A percentile compares a stretch with the other conserved stretches of the same genome.
Evolutionary conservation across 805 yeast genomes (phyloP).

Genomic region (Candida corydali): DNA sequence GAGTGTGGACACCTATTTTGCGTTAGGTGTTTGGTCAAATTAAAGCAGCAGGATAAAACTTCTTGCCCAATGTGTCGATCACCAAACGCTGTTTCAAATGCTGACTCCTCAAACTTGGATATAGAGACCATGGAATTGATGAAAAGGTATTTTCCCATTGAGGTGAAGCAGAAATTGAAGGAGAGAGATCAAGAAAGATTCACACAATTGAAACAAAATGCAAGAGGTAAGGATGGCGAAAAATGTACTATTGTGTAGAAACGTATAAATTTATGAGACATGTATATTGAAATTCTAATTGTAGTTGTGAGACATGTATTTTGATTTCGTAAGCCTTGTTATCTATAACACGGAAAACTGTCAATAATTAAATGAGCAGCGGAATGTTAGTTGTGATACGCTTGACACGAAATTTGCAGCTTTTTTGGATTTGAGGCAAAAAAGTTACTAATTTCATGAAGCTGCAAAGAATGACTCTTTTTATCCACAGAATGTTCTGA

Average conservation of each 20-base stretch:
- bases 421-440: no score
- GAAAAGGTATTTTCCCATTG: slow-evolving; percentile 61
- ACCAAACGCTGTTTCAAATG: slow-evolving; percentile 48
- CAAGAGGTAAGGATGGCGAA: slow-evolving; percentile 2
- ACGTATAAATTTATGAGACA: no score
- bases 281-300: no score
- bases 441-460: no score
- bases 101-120: slow-evolving; percentile 62
- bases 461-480: no score
- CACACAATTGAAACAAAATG: slow-evolving; percentile 15
- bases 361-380: no score
- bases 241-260: slow-evolving; percentile 13
- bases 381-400: no score
- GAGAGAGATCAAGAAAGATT: slow-evolving; percentile 45
- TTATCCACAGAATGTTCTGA: no score
- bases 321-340: no score
- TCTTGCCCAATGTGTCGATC: slow-evolving; percentile 68
- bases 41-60: slow-evolving; percentile 54
- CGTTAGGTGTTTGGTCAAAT: slow-evolving; percentile 64
- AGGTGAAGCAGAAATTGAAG: slow-evolving; percentile 57
- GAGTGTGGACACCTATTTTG: slow-evolving; percentile 68
- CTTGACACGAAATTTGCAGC: no score
- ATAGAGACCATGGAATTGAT: slow-evolving; percentile 46
- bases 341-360: no score
- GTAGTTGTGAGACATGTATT: no score